Evolutionary conservation across 345 rosid genomes (phyloP).

Genomic region (Rhodamnia rubescens): DNA sequence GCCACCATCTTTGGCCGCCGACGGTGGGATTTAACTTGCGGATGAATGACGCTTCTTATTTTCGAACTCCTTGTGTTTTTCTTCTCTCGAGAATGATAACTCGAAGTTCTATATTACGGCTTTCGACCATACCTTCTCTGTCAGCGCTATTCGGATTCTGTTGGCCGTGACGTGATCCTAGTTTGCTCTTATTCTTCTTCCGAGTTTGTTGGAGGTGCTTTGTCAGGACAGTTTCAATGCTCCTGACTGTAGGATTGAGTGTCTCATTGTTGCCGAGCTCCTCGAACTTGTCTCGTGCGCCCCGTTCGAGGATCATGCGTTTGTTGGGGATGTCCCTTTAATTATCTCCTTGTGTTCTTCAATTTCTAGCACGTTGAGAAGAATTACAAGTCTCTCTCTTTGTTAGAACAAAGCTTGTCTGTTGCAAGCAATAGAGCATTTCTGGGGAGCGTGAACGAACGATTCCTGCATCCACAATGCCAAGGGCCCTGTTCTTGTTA

Average conservation of each 20-base stretch:
- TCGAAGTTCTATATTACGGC: neutral
- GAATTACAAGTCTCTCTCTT: neutral
- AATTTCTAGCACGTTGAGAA: neutral
- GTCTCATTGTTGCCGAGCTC: neutral
- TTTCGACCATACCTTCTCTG: neutral
- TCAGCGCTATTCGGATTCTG: neutral
- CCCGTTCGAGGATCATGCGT: neutral
- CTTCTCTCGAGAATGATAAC: neutral
- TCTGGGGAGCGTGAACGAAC: neutral
- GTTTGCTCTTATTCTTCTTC: neutral
- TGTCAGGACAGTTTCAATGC: neutral
- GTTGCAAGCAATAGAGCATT: neutral
- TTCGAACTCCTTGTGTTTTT: neutral
- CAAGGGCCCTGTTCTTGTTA: neutral
- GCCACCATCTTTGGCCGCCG: neutral
- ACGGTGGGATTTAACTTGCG: neutral
- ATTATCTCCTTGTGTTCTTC: too few relatives aligned
- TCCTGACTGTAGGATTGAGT: neutral
- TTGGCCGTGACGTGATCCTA: neutral
- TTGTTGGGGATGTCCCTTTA: neutral
- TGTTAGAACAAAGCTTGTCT: neutral
- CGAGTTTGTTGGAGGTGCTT: neutral
- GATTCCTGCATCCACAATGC: slow-evolving; percentile 1
- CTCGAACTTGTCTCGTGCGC: neutral
- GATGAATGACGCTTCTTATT: neutral